A percentile compares a stretch with the other conserved stretches of the same genome.
These are phyloP conservation scores for Sphaerobolus stellatus DNA, from an alignment of 1,284 basidiomycete species.

Conservation along the genomic window DNA sequence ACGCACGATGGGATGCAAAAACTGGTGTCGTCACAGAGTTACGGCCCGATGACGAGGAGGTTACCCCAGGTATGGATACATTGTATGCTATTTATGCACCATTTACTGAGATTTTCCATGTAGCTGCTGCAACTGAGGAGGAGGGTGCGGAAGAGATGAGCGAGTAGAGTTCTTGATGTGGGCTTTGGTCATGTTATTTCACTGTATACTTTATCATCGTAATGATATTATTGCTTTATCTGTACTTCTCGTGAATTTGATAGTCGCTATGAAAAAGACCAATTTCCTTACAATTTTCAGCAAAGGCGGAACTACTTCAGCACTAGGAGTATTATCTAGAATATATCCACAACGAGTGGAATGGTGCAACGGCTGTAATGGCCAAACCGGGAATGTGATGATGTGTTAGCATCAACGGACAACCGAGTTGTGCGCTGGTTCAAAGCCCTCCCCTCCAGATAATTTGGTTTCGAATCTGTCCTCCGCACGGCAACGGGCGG, in stretches of 20 bases:
- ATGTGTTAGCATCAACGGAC: constrained; percentile 60
- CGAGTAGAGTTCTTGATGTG: too few species aligned
- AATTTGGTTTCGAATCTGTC: constrained; percentile 76
- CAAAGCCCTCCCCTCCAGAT: constrained; percentile 87
- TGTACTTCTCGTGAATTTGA: too few species aligned
- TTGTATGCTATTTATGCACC: too few species aligned
- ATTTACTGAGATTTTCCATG: too few species aligned
- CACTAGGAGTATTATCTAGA: too few species aligned
- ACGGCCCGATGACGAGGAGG: constrained; percentile 34
- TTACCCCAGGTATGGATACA: too few species aligned
- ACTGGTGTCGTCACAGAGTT: constrained; percentile 67
- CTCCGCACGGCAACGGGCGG: constrained; percentile 61
- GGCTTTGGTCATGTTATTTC: too few species aligned
- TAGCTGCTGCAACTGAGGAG: too few species aligned
- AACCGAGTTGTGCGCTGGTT: constrained; percentile 75
- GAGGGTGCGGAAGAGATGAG: too few species aligned
- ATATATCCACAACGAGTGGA: not conserved
- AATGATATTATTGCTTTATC: not conserved
- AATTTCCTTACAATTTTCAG: too few species aligned
- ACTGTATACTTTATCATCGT: not conserved
- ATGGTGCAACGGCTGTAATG: constrained; percentile 74
- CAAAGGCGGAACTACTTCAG: too few species aligned
- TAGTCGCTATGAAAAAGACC: too few species aligned
- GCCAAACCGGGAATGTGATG: constrained; percentile 78
- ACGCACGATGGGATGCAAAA: constrained; percentile 74